Conservation (phyloP, 805 yeast species). For the Yueomyces sinensis region DNA sequence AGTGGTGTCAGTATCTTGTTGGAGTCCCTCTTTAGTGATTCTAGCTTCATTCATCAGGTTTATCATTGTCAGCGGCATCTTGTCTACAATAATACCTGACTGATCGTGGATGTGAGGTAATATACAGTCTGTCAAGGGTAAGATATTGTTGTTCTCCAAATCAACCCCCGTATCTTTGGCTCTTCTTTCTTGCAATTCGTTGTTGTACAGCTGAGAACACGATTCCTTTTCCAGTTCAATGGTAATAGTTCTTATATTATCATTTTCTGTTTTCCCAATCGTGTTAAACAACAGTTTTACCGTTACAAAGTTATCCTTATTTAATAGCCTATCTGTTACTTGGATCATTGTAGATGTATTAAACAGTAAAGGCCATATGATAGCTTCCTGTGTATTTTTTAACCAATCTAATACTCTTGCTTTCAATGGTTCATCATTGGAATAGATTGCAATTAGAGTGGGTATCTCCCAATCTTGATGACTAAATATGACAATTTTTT, state of each 20-base stretch:
- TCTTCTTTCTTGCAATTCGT: neutral
- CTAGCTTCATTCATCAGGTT: neutral
- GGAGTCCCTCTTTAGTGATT: neutral
- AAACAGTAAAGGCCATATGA: too few species aligned
- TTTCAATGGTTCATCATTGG: too few species aligned
- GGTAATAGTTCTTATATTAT: neutral
- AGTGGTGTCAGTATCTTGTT: neutral
- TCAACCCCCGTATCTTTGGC: too few species aligned
- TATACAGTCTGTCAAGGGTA: neutral
- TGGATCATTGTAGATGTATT: too few species aligned
- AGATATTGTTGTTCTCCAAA: neutral
- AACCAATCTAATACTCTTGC: too few species aligned
- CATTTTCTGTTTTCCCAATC: neutral
- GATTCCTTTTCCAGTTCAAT: neutral
- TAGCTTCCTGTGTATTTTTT: too few species aligned
- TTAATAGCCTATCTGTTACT: too few species aligned
- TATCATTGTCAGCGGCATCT: neutral
- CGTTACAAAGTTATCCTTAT: too few species aligned
- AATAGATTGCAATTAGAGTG: too few species aligned
- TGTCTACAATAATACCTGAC: neutral
- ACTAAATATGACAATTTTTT: too few species aligned
- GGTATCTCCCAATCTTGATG: too few species aligned
- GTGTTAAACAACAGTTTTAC: too few species aligned
- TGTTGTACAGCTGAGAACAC: neutral
- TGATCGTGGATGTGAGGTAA: neutral